phyloP scores from a whole-genome alignment of 2,329 filamentous ascomycete genomes.

The Aspergillus aculeatinus region DNA sequence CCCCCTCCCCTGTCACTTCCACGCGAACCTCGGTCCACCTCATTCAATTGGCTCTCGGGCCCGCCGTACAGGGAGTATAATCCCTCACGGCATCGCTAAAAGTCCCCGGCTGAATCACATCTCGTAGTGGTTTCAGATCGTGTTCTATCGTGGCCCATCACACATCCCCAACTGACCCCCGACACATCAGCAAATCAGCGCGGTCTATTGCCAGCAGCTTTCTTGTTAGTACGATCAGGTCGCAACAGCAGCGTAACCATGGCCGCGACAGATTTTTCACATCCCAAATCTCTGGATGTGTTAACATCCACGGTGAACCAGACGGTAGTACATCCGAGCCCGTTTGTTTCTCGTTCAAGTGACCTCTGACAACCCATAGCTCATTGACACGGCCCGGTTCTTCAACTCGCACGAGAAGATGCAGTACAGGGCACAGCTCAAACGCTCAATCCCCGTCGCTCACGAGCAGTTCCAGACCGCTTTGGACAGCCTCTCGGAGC shows the following conservation, averaged over 20 bases:
- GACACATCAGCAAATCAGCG: neutral
- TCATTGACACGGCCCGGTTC: slow-evolving; percentile 43
- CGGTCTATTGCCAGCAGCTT: neutral
- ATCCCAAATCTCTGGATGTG: slow-evolving; percentile 37
- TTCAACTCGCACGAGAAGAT: slow-evolving; percentile 39
- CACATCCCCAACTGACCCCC: neutral
- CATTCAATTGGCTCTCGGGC: neutral
- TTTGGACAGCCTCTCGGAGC: slow-evolving; percentile 42
- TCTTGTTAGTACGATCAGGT: neutral
- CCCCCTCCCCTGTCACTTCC: neutral
- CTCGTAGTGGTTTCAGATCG: neutral
- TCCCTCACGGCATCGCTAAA: neutral
- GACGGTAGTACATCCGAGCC: slow-evolving; percentile 27
- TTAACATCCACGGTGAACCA: slow-evolving; percentile 39
- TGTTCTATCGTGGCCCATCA: neutral
- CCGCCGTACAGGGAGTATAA: neutral
- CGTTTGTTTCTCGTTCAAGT: neutral
- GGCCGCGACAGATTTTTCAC: slow-evolving; percentile 23
- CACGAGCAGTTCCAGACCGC: slow-evolving; percentile 43
- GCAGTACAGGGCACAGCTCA: slow-evolving; percentile 35
- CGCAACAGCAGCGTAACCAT: slow-evolving; percentile 14
- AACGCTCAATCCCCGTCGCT: slow-evolving; percentile 38
- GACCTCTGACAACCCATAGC: slow-evolving; percentile 30
- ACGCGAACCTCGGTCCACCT: neutral
- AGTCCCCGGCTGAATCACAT: neutral